These are phyloP conservation scores for Penicillium decumbens DNA, from an alignment of 2,329 filamentous ascomycete genomes.

Conservation along the genomic window DNA sequence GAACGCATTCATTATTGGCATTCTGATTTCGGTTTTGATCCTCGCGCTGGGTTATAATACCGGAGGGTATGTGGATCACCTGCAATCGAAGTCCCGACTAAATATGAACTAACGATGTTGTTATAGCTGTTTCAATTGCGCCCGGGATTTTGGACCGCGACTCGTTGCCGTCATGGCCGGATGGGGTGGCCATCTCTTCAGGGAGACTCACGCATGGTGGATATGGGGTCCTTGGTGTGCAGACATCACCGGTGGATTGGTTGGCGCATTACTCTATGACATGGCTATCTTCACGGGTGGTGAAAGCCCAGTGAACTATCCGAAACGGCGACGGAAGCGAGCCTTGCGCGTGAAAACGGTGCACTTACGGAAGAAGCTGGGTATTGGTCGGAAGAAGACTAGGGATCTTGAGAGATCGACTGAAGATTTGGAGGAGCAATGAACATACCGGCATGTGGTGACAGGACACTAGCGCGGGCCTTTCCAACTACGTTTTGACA, in stretches of 20 bases:
- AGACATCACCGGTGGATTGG: constrained; percentile 31
- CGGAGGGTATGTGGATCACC: constrained; percentile 23
- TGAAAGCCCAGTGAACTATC: constrained; percentile 41
- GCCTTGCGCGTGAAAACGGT: constrained; percentile 30
- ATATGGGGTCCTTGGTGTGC: constrained; percentile 36
- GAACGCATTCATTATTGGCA: constrained; percentile 30
- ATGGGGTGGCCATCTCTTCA: constrained; percentile 29
- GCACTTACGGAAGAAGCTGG: constrained; percentile 19
- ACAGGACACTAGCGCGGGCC: no score
- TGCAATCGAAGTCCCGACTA: background rate
- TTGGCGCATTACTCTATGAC: constrained; percentile 35
- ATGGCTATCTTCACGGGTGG: constrained; percentile 37
- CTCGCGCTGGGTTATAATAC: constrained; percentile 34
- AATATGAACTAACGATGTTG: background rate
- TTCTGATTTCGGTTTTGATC: constrained; percentile 15
- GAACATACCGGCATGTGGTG: no score
- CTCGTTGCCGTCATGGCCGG: constrained; percentile 32
- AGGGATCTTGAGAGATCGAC: constrained; percentile 19
- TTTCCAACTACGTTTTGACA: no score
- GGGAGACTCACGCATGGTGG: constrained; percentile 32
- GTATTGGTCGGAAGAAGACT: constrained; percentile 9
- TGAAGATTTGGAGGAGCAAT: no score
- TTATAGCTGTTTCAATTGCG: constrained; percentile 32
- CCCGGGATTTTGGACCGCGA: constrained; percentile 35
- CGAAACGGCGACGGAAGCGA: constrained; percentile 38